Conservation (phyloP, 345 rosid genomes). For the Sonneratia alba region DNA sequence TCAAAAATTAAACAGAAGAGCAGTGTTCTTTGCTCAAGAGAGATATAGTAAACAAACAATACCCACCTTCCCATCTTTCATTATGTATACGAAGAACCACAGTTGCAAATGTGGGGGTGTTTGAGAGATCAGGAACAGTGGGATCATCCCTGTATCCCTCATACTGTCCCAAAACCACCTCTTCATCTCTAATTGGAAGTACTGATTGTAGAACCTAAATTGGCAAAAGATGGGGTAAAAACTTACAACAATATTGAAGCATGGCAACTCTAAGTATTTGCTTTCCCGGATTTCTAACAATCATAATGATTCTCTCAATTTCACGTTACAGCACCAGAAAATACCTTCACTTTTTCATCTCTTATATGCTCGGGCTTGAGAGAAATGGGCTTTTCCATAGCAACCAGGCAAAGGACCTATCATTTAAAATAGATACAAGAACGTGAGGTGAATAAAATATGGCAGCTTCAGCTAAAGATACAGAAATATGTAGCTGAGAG, state of each 20-base stretch:
- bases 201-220: slow-evolving; percentile 90
- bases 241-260: neutral
- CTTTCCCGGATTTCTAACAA: neutral
- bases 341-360: slow-evolving; percentile 97
- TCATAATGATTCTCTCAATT: neutral
- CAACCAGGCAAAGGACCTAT: slow-evolving; percentile 88
- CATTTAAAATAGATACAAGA: slow-evolving; percentile 7
- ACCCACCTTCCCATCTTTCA: slow-evolving; percentile 98
- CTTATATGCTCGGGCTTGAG: slow-evolving; percentile 97
- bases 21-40: neutral
- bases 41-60: neutral
- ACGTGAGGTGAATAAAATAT: neutral
- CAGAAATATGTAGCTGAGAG: neutral
- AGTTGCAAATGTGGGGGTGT: slow-evolving; percentile 94
- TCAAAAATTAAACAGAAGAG: neutral
- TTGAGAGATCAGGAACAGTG: slow-evolving; percentile 85
- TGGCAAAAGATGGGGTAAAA: neutral
- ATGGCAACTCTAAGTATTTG: neutral
- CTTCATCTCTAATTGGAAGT: slow-evolving; percentile 81
- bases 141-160: slow-evolving; percentile 88
- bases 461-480: neutral
- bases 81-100: slow-evolving; percentile 73
- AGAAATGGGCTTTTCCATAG: slow-evolving; percentile 97
- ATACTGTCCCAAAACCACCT: slow-evolving; percentile 93
- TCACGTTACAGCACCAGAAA: slow-evolving; percentile 5